Base-by-base conservation (phyloP, 2,329 filamentous ascomycete genomes). In the Pseudopithomyces maydicus region DNA sequence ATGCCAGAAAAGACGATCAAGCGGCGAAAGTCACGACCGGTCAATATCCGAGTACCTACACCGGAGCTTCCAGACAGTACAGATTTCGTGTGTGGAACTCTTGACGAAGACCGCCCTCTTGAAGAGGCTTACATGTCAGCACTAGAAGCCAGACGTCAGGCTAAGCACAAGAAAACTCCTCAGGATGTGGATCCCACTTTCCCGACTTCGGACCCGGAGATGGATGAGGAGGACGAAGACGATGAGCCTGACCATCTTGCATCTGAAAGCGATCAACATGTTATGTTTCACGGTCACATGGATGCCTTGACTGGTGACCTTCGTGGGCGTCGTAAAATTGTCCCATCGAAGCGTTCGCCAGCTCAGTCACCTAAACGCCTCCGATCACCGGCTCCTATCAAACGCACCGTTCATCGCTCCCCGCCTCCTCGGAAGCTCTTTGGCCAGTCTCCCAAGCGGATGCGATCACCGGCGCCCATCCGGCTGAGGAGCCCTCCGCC, bases 61-160 rank as follows among this genome's bases (percentile, higher is more conserved):
- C 91, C 91, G 2, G 92, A 97, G 71, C 82, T 99, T 11, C 95
- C 95, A 1, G 95, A 99, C 75, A 97, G 93, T 77, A 98, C 95
- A 14, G 95, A 99, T 75, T 99, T 99, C 65, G 95, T 99, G n/a
- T 98, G 95, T 70, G 95, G 95, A 56, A 99, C 95, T 1, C 82
- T 99, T 19, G 95, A 99, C 64, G 95, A 99, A 76, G 95, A 99
- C 70, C 88, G 92, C 43, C 92, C 92, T 2, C 79, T 98, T n/a
- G 95, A 99, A 74, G 92, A 93, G 65, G 94, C 92, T 0, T 99
- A 97, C 74, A 84, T 96, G 54, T 90, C 91, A 2, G 92, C 90
- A 67, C 84, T 96, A 56, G 90, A 93, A 69, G 88, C 91, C 54
- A 88, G 90, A 64, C 89, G 92, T 66, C 88, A 88, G 45, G 88